These are phyloP conservation scores for Erodium chrysanthum DNA, from an alignment of 441 rosid genomes.

Conservation along the genomic window DNA sequence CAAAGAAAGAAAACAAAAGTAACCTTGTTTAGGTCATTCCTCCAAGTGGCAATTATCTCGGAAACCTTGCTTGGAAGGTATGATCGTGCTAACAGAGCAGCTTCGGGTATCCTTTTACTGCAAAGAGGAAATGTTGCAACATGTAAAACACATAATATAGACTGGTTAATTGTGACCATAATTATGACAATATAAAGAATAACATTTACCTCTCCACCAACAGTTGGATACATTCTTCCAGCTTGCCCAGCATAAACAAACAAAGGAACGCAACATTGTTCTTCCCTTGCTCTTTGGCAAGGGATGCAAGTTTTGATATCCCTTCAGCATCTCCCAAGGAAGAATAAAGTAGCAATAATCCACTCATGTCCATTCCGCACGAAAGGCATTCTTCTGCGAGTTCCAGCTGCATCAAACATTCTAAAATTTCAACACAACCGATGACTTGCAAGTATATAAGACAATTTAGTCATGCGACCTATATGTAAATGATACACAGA, in stretches of 20 bases:
- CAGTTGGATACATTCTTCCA: slow-evolving; percentile 89
- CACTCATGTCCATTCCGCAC: slow-evolving; percentile 82
- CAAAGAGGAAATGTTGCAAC: slow-evolving; percentile 27
- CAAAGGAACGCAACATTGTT: slow-evolving; percentile 83
- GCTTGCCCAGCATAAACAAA: slow-evolving; percentile 80
- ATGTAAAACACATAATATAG: slow-evolving; percentile 13
- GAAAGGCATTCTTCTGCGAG: slow-evolving; percentile 97
- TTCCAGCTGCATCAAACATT: slow-evolving; percentile 47
- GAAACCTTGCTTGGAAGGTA: slow-evolving; percentile 96
- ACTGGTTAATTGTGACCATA: slow-evolving; percentile 14
- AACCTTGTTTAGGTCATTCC: slow-evolving; percentile 87
- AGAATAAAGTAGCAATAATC: slow-evolving; percentile 79
- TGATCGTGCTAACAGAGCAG: slow-evolving; percentile 94
- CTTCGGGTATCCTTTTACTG: slow-evolving; percentile 99
- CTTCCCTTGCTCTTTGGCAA: slow-evolving; percentile 94
- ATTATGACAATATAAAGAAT: slow-evolving; percentile 15
- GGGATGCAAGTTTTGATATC: slow-evolving; percentile 56
- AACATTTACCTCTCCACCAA: slow-evolving; percentile 66
- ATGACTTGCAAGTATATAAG: neutral
- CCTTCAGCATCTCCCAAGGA: slow-evolving; percentile 97
- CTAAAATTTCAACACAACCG: slow-evolving; percentile 7
- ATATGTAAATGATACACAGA: neutral
- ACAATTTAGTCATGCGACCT: neutral
- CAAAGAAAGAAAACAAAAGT: slow-evolving; percentile 16
- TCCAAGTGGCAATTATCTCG: slow-evolving; percentile 83